phyloP scores from a whole-genome alignment of 2,329 filamentous ascomycete genomes.

The Nemania sp. region DNA sequence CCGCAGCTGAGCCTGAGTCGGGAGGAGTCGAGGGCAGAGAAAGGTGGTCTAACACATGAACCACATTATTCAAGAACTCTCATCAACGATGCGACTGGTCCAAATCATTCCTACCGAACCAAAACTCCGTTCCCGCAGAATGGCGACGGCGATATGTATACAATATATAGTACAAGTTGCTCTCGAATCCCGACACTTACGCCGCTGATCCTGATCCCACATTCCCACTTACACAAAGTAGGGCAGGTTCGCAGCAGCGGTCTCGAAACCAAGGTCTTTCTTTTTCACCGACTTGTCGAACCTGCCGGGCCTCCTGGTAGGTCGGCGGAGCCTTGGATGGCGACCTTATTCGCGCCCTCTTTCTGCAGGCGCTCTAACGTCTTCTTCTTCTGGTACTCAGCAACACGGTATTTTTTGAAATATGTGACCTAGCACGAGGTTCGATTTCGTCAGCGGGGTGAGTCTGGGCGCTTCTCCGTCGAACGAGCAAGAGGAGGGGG shows the following conservation, averaged over 20 bases:
- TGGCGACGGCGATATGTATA: slow-evolving; percentile 23
- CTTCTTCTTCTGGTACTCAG: slow-evolving; percentile 84
- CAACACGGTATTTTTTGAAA: slow-evolving; percentile 95
- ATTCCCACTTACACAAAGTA: background rate
- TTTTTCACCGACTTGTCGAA: slow-evolving; percentile 21
- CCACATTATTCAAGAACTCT: background rate
- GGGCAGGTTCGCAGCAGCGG: background rate
- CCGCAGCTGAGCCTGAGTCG: background rate
- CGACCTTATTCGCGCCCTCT: slow-evolving; percentile 70
- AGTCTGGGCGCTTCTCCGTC: background rate
- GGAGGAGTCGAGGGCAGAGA: background rate
- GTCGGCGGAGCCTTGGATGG: slow-evolving; percentile 16
- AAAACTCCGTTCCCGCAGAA: slow-evolving; percentile 31
- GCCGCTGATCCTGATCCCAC: background rate
- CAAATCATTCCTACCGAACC: slow-evolving; percentile 11
- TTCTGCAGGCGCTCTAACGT: slow-evolving; percentile 75
- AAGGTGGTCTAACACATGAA: background rate
- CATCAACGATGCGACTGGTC: background rate
- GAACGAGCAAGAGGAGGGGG: background rate
- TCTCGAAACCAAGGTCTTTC: background rate
- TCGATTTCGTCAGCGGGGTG: slow-evolving; percentile 3
- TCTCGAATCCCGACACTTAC: background rate
- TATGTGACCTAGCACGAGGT: slow-evolving; percentile 75
- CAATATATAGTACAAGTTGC: slow-evolving; percentile 28
- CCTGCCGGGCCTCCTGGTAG: background rate